A percentile compares a stretch with the other conserved stretches of the same genome.
Evolutionary conservation across 2,329 filamentous ascomycete genomes (phyloP).

Genomic region (Pseudopithomyces chartarum): DNA sequence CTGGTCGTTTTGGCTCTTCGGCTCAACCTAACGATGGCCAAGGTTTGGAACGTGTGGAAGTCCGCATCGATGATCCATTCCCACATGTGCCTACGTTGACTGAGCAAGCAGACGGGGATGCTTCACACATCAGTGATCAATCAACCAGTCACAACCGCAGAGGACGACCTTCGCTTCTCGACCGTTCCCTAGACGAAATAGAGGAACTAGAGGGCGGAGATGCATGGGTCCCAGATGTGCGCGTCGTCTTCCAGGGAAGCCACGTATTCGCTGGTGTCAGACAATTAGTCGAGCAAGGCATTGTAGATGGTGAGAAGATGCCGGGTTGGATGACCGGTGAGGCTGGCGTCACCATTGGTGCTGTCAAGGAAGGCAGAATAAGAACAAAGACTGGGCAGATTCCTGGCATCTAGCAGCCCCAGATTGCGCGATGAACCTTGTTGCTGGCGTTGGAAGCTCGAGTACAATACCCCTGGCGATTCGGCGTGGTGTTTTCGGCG

Average conservation of each 20-base stretch:
- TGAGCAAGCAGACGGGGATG: conserved; percentile 20
- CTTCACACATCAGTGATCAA: conserved; percentile 20
- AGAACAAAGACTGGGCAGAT: conserved; percentile 31
- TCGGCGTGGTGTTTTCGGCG: conserved; percentile 7
- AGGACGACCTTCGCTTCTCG: conserved; percentile 41
- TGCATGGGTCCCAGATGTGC: conserved; percentile 63
- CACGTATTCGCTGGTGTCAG: conserved; percentile 84
- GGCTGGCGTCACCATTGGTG: conserved; percentile 75
- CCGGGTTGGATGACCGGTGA: conserved; percentile 92
- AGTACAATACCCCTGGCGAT: conserved; percentile 1
- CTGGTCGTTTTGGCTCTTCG: conserved; percentile 71
- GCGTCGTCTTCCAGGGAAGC: conserved; percentile 72
- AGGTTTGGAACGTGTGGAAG: conserved; percentile 55
- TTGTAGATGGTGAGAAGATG: conserved; percentile 77
- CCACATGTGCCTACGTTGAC: conserved; percentile 19
- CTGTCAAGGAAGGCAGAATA: conserved; percentile 70
- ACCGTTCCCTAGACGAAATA: conserved; percentile 36
- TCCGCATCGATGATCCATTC: conserved; percentile 55
- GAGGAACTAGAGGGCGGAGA: conserved; percentile 31
- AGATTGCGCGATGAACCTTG: neutral
- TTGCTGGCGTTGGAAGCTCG: neutral
- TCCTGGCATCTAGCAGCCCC: conserved; percentile 23
- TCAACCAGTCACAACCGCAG: conserved; percentile 25
- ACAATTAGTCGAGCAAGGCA: conserved; percentile 75
- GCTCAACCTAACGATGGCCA: conserved; percentile 42